Evolutionary conservation across 441 rosid species (phyloP), one percentile per base, ranked within the genome.

Genomic region (Erysimum cheiri): DNA sequence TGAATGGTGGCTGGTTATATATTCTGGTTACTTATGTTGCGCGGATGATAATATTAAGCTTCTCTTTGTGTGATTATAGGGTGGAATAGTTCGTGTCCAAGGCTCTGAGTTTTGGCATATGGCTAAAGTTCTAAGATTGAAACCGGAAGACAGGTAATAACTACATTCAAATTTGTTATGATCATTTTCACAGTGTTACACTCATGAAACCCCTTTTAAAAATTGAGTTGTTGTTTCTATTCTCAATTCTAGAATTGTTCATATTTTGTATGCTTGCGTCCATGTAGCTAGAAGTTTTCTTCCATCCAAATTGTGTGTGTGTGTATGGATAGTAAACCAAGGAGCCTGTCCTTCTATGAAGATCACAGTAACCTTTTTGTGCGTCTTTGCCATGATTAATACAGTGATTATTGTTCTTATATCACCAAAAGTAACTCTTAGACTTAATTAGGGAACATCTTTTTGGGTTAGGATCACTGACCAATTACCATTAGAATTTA

Each of bases 51-150:
- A 37, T 54, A 11, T 33, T 29, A 29, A 53, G n/a, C 39, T 19
- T 48, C 37, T 54, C 3, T 19, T 52, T 8, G 24, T 70, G 32
- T 58, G 5, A 37, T 67, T 32, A 81, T 81, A 90, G 96, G 98
- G 93, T 46, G 83, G 84, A 37, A 59, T 53, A 59, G 85, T 91
- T 68, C 91, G 88, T 65, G 83, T 91, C 5, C 84, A 85, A 31
- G 97, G 90, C 26, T 92, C 88, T 81, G 92, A 91, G 70, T 89
- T 93, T 78, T 87, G 87, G 85, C 96, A 88, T 49, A 91, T 91
- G 90, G 83, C 83, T 43, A 88, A 85, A 81, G 97, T 85, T 33
- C 78, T 91, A 62, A 82, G 96, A 64, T 66, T 91, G 80, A 82
- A 75, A 60, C 67, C 71, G 0, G 74, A 85, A 41, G 90, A 87